A percentile compares a stretch with the other conserved stretches of the same genome.
Evolutionary conservation across 257 asterid species (phyloP).

Genomic region (Salvia splendens): DNA sequence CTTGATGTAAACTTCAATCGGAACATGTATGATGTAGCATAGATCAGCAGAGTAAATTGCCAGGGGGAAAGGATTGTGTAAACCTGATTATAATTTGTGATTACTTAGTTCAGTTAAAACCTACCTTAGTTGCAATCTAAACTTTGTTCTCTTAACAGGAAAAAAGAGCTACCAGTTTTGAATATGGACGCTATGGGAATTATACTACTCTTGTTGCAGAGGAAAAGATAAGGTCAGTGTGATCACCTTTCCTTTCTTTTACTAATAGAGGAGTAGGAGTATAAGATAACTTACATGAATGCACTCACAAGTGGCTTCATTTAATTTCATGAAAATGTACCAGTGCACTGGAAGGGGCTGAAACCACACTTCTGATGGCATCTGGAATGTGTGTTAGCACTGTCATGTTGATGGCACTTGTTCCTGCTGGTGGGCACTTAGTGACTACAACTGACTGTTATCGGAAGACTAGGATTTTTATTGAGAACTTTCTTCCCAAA

Average conservation of each 20-base stretch:
- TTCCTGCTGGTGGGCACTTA: conserved; percentile 93
- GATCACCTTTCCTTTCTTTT: conserved; percentile 1
- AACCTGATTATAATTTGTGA: too few relatives aligned
- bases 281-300: conserved; percentile 13
- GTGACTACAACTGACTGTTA: conserved; percentile 95
- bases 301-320: conserved; percentile 14
- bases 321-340: conserved; percentile 32
- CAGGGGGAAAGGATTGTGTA: not conserved
- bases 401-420: conserved; percentile 76
- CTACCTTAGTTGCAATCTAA: not conserved
- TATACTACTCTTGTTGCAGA: conserved; percentile 81
- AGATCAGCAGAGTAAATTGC: not conserved
- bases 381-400: conserved; percentile 97
- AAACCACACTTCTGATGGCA: conserved; percentile 73
- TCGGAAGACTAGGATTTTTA: conserved; percentile 81
- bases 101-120: too few relatives aligned
- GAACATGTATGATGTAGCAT: not conserved
- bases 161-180: conserved; percentile 74
- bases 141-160: conserved; percentile 53
- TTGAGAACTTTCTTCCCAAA: conserved; percentile 81
- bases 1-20: not conserved
- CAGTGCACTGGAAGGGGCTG: conserved; percentile 98
- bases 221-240: conserved; percentile 77
- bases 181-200: conserved; percentile 92
- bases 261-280: too few relatives aligned